Conservation (phyloP, 306 rosid genomes). For the Vigna hirtella region DNA sequence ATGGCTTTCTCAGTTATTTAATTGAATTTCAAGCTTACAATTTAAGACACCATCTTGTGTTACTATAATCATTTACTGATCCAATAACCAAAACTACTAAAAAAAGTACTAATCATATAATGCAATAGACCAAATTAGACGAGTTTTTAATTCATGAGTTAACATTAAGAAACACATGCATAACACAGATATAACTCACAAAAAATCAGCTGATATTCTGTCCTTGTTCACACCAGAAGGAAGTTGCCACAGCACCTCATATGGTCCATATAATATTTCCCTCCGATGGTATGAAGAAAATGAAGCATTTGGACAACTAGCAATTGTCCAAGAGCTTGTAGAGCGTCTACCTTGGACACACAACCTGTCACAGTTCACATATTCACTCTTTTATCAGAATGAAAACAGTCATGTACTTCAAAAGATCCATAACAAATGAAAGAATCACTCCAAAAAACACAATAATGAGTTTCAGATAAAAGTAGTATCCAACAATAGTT, state of each 20-base stretch:
- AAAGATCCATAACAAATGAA: conserved; percentile 8
- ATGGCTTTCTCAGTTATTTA: background rate
- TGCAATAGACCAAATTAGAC: conserved; percentile 14
- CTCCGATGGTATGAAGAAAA: conserved; percentile 65
- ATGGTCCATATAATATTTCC: conserved; percentile 79
- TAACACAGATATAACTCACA: conserved; percentile 52
- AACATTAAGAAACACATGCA: background rate
- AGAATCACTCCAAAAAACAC: conserved; percentile 21
- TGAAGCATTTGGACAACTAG: conserved; percentile 50
- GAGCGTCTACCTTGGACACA: conserved; percentile 65
- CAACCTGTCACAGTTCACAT: conserved; percentile 56
- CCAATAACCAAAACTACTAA: background rate
- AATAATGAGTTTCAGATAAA: background rate
- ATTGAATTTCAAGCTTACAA: conserved; percentile 2
- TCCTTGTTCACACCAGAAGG: conserved; percentile 74
- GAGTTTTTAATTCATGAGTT: background rate
- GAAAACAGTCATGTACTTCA: background rate
- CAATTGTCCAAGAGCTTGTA: conserved; percentile 42
- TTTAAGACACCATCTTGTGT: background rate
- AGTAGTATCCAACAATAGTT: conserved; percentile 14
- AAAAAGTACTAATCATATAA: background rate
- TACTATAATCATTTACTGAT: background rate
- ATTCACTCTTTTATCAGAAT: conserved; percentile 20
- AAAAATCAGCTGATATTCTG: conserved; percentile 70
- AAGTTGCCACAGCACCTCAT: conserved; percentile 73